phyloP scores from a whole-genome alignment of 2,329 filamentous ascomycete species.

The Fusarium sarcochroum region DNA sequence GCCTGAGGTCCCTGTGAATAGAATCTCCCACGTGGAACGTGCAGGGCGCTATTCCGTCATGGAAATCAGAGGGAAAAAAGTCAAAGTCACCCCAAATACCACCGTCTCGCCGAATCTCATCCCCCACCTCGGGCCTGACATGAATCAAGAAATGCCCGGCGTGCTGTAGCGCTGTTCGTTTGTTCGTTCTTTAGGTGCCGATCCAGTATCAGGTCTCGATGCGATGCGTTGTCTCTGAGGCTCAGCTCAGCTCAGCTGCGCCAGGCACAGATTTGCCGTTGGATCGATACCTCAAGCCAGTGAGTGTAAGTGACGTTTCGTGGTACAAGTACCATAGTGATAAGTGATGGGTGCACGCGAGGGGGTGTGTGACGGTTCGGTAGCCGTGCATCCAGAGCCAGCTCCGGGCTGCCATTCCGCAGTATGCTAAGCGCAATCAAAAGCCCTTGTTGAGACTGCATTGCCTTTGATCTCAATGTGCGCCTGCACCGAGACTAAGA shows the following conservation, averaged over 20 bases:
- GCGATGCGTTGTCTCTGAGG: constrained; percentile 30
- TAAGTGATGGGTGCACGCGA: constrained; percentile 35
- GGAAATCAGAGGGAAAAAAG: constrained; percentile 39
- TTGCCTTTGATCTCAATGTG: constrained; percentile 35
- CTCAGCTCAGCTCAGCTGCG: constrained; percentile 27
- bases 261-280: constrained; percentile 1
- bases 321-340: constrained; percentile 6
- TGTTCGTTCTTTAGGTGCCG: not conserved
- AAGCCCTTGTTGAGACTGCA: constrained; percentile 30
- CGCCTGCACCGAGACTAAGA: constrained; percentile 41
- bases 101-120: constrained; percentile 42
- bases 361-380: constrained; percentile 36
- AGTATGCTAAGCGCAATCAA: constrained; percentile 43
- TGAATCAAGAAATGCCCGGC: constrained; percentile 27
- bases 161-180: constrained; percentile 5
- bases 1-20: constrained; percentile 37
- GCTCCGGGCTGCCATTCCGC: constrained; percentile 43
- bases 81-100: constrained; percentile 43
- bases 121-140: constrained; percentile 26
- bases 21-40: constrained; percentile 52
- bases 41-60: constrained; percentile 49
- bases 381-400: constrained; percentile 45
- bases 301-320: constrained; percentile 35
- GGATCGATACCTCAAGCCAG: constrained; percentile 25
- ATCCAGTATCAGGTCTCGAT: constrained; percentile 16